Base-by-base conservation (phyloP, 768 basidiomycete genomes). In the Serpula lacrymans region DNA sequence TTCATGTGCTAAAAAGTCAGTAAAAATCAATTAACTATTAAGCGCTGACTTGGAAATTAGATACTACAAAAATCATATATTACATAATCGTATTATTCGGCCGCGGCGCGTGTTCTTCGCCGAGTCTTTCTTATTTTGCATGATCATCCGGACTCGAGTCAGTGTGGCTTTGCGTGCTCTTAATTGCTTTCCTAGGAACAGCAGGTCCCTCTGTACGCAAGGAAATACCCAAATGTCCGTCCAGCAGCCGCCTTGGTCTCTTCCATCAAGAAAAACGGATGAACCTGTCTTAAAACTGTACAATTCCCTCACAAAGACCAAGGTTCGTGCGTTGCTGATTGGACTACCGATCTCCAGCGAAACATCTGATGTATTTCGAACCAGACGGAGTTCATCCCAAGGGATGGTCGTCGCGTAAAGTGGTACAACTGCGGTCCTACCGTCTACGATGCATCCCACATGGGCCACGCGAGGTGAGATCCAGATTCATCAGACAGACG, bases 361-460 rank as follows among this genome's bases (percentile, higher is more conserved):
- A 25, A 14, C 25, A 30, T 42, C n/a, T 33, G 20, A 27, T 43
- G 42, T 44, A 26, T 46, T 27, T n/a, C n/a, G n/a, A 12, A 37
- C 8, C 54, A 93, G 89, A 84, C 78, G 38, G 83, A 84, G 45
- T 92, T 95, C 52, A 64, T 84, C 26, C 81, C 91, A 5, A 70
- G 58, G 37, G 68, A 77, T 46, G 84, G 83, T 0, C 74, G 77
- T 2, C 77, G 77, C 49, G 81, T 95, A n/a, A 93, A 94, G 53
- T 98, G 94, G 94, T 98, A 99, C 60, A 97, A 96, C 61, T 99
- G 96, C 56, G 95, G 96, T 8, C 95, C 96, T 13, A 99, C 96
- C 0, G 96, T 99, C 7, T 99, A 99, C 61, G 96, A 99, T 71
- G 82, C 92, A 10, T 87, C 91, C 29, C 96, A 99, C 62, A 92